A percentile compares a stretch with the other conserved stretches of the same genome.
Conservation (phyloP, 2,329 filamentous ascomycete species). For the Neonectria neomacrospora region DNA sequence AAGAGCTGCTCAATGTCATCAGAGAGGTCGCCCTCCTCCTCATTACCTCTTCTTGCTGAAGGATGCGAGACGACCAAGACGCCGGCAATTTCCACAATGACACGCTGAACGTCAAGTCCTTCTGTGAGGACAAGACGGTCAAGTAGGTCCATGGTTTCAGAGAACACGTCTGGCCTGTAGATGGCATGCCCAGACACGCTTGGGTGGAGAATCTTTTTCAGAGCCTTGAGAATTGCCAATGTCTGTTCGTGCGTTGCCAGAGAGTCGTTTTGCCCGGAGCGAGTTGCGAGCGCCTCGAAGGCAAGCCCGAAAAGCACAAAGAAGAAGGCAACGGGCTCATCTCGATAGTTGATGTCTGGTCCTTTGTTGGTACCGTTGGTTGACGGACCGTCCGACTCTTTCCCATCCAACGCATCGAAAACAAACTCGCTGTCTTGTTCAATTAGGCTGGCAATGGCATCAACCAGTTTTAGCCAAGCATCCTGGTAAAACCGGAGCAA, state of each 20-base stretch:
- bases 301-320: conserved; percentile 97
- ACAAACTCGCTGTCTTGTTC: conserved; percentile 98
- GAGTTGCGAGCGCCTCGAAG: conserved; percentile 92
- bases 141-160: conserved; percentile 95
- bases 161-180: conserved; percentile 94
- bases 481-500: conserved; percentile 96
- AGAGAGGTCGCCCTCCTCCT: conserved; percentile 81
- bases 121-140: conserved; percentile 94
- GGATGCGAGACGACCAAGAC: conserved; percentile 92
- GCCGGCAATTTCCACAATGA: conserved; percentile 93
- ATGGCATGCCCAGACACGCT: conserved; percentile 96
- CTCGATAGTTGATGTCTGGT: conserved; percentile 93
- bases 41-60: conserved; percentile 71
- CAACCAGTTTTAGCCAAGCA: conserved; percentile 94
- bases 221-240: conserved; percentile 86
- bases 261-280: conserved; percentile 63
- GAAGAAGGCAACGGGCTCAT: conserved; percentile 98
- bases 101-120: conserved; percentile 85
- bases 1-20: conserved; percentile 99
- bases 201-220: conserved; percentile 95
- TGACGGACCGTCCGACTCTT: conserved; percentile 64
- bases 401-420: conserved; percentile 94
- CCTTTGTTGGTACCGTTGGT: conserved; percentile 67
- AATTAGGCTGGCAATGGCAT: conserved; percentile 96
- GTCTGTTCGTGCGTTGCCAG: conserved; percentile 81